Evolutionary conservation across 1,284 basidiomycete genomes (phyloP).

Genomic region (Rhodotorula sp.): DNA sequence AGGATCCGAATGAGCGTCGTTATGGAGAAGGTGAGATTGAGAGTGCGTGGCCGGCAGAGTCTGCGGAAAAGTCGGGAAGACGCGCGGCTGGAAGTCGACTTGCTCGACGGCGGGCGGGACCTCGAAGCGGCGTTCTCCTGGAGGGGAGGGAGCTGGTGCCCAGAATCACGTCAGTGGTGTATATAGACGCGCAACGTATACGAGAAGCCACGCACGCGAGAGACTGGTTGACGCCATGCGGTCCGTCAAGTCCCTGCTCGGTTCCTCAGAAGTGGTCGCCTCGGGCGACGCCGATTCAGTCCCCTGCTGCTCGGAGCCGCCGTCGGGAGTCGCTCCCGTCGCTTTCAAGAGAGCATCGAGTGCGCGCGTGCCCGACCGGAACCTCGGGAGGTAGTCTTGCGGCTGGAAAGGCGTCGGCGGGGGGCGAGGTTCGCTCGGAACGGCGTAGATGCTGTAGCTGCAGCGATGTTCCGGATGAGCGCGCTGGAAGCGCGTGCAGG

Average conservation of each 20-base stretch:
- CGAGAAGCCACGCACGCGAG: not conserved
- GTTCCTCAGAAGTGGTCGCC: not conserved
- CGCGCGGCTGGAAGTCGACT: not conserved
- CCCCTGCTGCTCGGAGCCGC: not conserved
- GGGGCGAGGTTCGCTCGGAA: slow-evolving; percentile 1
- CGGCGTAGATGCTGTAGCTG: not conserved
- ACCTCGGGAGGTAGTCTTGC: not conserved
- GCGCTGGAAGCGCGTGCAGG: slow-evolving; percentile 8
- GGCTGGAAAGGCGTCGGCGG: not conserved
- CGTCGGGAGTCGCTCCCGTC: not conserved
- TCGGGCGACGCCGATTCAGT: not conserved
- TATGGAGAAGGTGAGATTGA: not conserved
- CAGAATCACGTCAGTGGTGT: not conserved
- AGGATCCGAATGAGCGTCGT: not conserved
- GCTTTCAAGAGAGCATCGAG: not conserved
- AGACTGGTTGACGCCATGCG: not conserved
- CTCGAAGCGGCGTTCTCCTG: not conserved
- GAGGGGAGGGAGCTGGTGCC: not conserved
- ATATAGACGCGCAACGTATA: not conserved
- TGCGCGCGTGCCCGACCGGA: not conserved
- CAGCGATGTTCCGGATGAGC: not conserved
- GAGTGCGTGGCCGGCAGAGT: not conserved
- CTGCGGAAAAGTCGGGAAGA: not conserved
- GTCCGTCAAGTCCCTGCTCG: not conserved
- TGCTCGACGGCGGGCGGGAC: not conserved